These are phyloP conservation scores for Mallotus repandus DNA, from an alignment of 441 rosid species.

Conservation along the genomic window DNA sequence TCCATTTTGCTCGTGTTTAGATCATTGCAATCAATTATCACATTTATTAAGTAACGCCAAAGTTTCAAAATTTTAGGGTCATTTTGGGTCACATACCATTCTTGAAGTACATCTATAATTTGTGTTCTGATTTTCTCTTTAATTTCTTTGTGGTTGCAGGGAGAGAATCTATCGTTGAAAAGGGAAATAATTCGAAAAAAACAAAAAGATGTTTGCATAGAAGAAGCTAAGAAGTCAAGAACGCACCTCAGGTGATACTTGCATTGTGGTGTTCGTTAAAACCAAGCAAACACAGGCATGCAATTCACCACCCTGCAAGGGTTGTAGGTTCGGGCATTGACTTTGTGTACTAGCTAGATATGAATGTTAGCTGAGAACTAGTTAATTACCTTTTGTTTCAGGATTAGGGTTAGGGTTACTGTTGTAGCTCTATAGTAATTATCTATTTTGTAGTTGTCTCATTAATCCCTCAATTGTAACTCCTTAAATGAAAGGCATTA, in stretches of 20 bases:
- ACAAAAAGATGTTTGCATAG: slow-evolving; percentile 8
- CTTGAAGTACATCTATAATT: too few species aligned
- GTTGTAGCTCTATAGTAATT: not conserved
- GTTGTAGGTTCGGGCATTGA: slow-evolving; percentile 89
- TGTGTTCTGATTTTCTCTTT: not conserved
- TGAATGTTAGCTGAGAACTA: not conserved
- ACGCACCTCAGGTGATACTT: slow-evolving; percentile 72
- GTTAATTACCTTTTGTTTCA: not conserved
- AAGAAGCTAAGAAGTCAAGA: slow-evolving; percentile 98
- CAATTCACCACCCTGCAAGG: slow-evolving; percentile 34
- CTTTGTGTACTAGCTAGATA: slow-evolving; percentile 39
- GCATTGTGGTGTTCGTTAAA: slow-evolving; percentile 37
- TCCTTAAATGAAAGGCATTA: not conserved
- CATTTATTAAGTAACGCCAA: too few species aligned
- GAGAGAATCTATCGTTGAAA: too few species aligned
- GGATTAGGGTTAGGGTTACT: slow-evolving; percentile 4
- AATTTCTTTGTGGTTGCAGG: slow-evolving; percentile 10
- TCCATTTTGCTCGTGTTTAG: too few species aligned
- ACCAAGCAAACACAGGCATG: not conserved
- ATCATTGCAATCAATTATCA: too few species aligned
- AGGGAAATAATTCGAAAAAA: not conserved
- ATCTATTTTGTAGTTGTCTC: not conserved
- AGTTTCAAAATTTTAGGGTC: too few species aligned
- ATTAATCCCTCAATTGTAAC: not conserved
- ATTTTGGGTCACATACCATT: too few species aligned